These are phyloP conservation scores for Schizosaccharomyces lindneri DNA, from an alignment of 805 yeast genomes.

Conservation along the genomic window DNA sequence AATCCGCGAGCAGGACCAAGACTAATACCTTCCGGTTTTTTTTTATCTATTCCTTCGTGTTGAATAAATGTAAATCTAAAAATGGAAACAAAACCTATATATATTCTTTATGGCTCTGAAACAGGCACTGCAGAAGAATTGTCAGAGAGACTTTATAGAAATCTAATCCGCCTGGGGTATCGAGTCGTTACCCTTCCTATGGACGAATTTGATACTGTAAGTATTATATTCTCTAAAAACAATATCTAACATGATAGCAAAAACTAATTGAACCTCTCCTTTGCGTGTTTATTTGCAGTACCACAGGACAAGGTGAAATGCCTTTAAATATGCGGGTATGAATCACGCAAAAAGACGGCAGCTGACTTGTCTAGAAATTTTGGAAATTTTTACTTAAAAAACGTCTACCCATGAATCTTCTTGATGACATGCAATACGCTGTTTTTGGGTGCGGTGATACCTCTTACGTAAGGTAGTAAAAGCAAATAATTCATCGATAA, in stretches of 20 bases:
- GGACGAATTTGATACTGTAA: conserved; percentile 1
- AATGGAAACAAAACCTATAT: neutral
- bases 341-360: neutral
- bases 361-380: conserved; percentile 12
- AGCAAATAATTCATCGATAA: neutral
- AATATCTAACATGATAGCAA: neutral
- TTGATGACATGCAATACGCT: conserved; percentile 37
- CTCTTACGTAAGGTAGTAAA: conserved; percentile 32
- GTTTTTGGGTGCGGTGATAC: conserved; percentile 87
- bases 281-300: conserved; percentile 15
- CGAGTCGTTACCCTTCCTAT: neutral
- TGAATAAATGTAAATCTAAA: neutral
- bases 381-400: conserved; percentile 51
- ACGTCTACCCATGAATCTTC: conserved; percentile 34
- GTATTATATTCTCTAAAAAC: neutral
- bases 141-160: neutral
- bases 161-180: neutral
- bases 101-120: conserved; percentile 1
- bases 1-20: too few species aligned
- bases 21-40: too few species aligned
- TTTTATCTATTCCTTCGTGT: too few species aligned
- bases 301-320: conserved; percentile 14
- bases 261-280: conserved; percentile 7
- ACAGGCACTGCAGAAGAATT: conserved; percentile 2
- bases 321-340: conserved; percentile 1